Conservation (phyloP, 495 filamentous ascomycete species). For the Neurospora sp. region DNA sequence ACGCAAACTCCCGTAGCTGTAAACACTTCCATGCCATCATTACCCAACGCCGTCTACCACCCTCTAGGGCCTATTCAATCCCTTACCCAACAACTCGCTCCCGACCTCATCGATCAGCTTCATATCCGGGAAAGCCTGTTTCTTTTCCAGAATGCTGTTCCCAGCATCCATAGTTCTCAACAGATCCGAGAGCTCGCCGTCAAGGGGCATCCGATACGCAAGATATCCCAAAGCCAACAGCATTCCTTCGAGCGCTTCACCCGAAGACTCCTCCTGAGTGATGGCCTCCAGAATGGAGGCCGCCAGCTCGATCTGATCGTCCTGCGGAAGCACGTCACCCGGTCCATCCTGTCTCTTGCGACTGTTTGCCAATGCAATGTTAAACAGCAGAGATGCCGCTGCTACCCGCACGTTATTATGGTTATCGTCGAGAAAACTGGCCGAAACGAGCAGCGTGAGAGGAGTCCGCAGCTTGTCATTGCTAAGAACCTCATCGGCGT, state of each 20-base stretch:
- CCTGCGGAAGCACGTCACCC: conserved; percentile 52
- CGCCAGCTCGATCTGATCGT: conserved; percentile 65
- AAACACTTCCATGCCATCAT: neutral
- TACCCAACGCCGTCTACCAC: neutral
- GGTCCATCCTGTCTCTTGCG: conserved; percentile 47
- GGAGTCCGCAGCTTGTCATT: conserved; percentile 25
- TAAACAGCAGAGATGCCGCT: conserved; percentile 74
- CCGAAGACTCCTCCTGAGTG: conserved; percentile 50
- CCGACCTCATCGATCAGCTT: conserved; percentile 52
- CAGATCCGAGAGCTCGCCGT: conserved; percentile 66
- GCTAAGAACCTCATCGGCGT: conserved; percentile 33
- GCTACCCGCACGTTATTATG: conserved; percentile 56
- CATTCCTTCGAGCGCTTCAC: conserved; percentile 62
- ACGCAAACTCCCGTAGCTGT: neutral
- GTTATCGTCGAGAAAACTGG: conserved; percentile 43
- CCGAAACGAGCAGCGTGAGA: conserved; percentile 38
- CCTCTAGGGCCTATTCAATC: conserved; percentile 19
- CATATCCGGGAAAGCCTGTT: conserved; percentile 41
- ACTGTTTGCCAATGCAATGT: conserved; percentile 62
- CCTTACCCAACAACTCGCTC: conserved; percentile 29
- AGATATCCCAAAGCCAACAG: conserved; percentile 63
- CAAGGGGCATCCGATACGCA: conserved; percentile 55
- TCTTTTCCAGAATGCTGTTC: conserved; percentile 47
- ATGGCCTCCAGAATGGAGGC: conserved; percentile 72
- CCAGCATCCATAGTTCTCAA: conserved; percentile 60